Evolutionary conservation across 2,329 filamentous ascomycete genomes (phyloP).

Genomic region (Fusarium sp.): DNA sequence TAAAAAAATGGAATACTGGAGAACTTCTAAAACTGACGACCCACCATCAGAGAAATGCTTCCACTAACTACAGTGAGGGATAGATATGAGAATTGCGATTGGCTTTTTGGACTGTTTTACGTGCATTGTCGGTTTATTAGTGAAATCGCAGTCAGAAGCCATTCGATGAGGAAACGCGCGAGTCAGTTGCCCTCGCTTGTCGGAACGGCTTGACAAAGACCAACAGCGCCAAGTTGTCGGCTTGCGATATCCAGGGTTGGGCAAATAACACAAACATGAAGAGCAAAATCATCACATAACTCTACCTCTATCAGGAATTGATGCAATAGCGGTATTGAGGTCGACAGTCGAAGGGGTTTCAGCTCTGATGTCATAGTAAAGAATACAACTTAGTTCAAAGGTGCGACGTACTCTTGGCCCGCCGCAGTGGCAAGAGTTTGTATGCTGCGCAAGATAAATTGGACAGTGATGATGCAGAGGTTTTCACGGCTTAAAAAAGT

Average conservation of each 20-base stretch:
- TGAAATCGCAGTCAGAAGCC: neutral
- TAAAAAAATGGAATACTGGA: neutral
- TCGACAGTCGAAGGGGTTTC: too few relatives aligned
- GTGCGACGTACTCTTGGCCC: too few relatives aligned
- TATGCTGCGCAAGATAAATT: neutral
- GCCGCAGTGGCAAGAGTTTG: rapidly evolving
- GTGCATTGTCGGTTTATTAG: rapidly evolving
- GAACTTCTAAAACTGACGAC: neutral
- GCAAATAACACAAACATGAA: rapidly evolving
- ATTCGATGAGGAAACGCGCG: neutral
- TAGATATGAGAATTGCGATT: neutral
- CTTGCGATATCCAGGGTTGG: too few relatives aligned
- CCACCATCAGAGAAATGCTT: neutral
- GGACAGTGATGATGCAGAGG: rapidly evolving
- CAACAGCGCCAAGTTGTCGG: rapidly evolving
- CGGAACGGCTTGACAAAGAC: neutral
- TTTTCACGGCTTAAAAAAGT: neutral
- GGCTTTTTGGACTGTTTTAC: neutral
- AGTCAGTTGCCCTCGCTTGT: neutral
- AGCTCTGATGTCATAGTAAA: too few relatives aligned
- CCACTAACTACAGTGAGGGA: neutral
- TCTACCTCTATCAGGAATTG: rapidly evolving
- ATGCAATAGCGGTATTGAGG: neutral
- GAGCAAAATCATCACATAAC: rapidly evolving
- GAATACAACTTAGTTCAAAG: too few relatives aligned